Base-by-base conservation (phyloP, 768 basidiomycete genomes). In the Leucogyrophana mollusca region DNA sequence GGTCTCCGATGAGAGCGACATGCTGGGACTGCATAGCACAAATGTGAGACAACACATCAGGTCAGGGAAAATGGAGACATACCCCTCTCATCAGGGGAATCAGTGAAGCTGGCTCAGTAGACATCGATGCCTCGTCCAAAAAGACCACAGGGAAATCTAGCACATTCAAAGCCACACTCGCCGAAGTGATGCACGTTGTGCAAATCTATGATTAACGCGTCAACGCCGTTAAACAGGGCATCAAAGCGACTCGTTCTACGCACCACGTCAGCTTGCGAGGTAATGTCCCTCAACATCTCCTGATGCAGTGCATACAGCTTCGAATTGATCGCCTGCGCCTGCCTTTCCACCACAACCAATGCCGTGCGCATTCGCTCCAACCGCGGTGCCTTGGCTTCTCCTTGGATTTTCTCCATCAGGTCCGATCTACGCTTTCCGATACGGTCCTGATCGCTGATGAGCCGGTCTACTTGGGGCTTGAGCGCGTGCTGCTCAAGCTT, bases 51-150 rank as follows among this genome's bases (percentile, higher is more conserved):
- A 49, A 43, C 20, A 25, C 24, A 30, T 23, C 22, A 52, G 40
- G 38, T 37, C 43, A 52, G 22, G 49, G 20, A 30, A n/a, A 18
- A 49, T 47, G 48, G 46, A 46, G 34, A 81, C 88, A 46, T 71
- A 92, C 90, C 9, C 94, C 94, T 79, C 90, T 93, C 87, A 92
- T 95, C 34, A 97, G 70, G 0, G 94, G 91, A 55, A 97, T 86
- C 45, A 95, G 70, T 16, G 91, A 88, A 18, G 91, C 85, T 9
- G 94, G 92, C 66, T 97, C 94, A 2, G 93, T 95, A 24, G 90
- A 92, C 92, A 96, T 95, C 7, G 90, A 91, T 1, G 94, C 94
- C 65, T 97, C 94, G 59, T 97, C 94, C 11, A 96, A 67, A 57
- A 95, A 94, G 2, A 96, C 93, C 24, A 95, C 80, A 3, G 94